Conservation (phyloP, 2,329 filamentous ascomycete species). For the Hymenoscyphus infarciens region DNA sequence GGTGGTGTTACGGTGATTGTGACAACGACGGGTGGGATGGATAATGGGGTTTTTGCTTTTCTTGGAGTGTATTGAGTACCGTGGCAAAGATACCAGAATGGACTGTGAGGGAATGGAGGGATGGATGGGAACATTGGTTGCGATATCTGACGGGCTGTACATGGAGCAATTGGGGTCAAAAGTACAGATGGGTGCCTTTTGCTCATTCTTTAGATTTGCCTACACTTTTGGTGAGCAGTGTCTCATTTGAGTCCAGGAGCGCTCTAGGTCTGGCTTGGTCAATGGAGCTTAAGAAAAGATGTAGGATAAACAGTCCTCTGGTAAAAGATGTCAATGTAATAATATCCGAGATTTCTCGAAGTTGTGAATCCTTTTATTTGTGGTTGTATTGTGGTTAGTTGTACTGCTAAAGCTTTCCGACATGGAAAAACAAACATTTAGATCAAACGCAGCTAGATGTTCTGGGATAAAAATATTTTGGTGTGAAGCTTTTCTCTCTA, state of each 20-base stretch:
- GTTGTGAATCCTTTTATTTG: not conserved
- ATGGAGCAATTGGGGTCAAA: conserved; percentile 32
- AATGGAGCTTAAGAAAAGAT: conserved; percentile 26
- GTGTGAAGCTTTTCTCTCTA: too few relatives aligned
- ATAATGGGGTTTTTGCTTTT: conserved; percentile 16
- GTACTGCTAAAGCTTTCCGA: too few relatives aligned
- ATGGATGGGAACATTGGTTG: conserved; percentile 11
- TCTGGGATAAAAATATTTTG: too few relatives aligned
- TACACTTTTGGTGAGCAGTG: conserved; percentile 29
- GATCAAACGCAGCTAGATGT: too few relatives aligned
- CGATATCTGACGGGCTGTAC: conserved; percentile 28
- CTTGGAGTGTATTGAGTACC: conserved; percentile 32
- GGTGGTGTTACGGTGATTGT: conserved; percentile 21
- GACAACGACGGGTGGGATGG: conserved; percentile 10
- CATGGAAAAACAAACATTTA: too few relatives aligned
- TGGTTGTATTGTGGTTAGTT: not conserved
- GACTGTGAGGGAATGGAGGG: conserved; percentile 17
- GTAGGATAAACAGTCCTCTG: conserved; percentile 33
- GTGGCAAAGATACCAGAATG: conserved; percentile 25
- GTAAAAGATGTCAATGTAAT: conserved; percentile 23
- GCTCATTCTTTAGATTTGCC: conserved; percentile 31
- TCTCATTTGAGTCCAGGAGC: conserved; percentile 18
- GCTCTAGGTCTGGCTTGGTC: conserved; percentile 21
- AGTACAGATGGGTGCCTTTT: conserved; percentile 26
- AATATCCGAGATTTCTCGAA: conserved; percentile 13